Base-by-base conservation (phyloP, 2,329 filamentous ascomycete species). In the Beauveria bassiana region DNA sequence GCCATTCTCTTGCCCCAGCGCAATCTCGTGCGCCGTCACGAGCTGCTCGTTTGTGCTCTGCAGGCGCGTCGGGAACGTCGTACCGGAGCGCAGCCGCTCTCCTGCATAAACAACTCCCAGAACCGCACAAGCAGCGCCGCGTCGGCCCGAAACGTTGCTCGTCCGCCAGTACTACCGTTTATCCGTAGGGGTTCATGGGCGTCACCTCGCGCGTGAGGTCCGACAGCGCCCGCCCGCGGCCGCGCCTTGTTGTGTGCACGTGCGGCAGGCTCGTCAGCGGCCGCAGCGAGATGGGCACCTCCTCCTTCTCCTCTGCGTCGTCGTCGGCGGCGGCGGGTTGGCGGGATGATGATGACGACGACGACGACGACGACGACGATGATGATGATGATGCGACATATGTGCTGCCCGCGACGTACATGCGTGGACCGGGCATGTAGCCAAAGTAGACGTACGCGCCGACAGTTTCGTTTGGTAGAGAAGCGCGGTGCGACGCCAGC, bases 131-230 rank as follows among this genome's bases (percentile, higher is more conserved):
- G 22, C 8, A 59, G 28, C 14, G 31, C 45, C 14, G 45, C n/a
- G 22, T 42, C 12, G 12, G 14, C 26, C 22, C 31, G 24, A 14
- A 59, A 50, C n/a, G 45, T 51, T n/a, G 9, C 26, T 28, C 34
- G 56, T 59, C 3, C 22, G 45, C 56, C 56, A 59, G 56, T 50
- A 34, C 31, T 59, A 46, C 16, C 56, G 49, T 10, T n/a, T n/a
- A 14, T 51, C 49, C 26, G n/a, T n/a, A n/a, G 16, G 49, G 49
- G 9, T 51, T 51, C 7, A 51, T 34, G 12, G 18, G 26, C 26
- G 49, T 51, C 8, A 51, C n/a, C 14, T 26, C 49, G 10, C 20
- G 28, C 22, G 54, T 26, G 10, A 40, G n/a, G 16, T 40, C 31
- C 1, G 31, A 22, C 12, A 42, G 34, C 31, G 31, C 16, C 31